Base-by-base conservation (phyloP, 2,329 filamentous ascomycete species). In the Ceratocystis ficicola region DNA sequence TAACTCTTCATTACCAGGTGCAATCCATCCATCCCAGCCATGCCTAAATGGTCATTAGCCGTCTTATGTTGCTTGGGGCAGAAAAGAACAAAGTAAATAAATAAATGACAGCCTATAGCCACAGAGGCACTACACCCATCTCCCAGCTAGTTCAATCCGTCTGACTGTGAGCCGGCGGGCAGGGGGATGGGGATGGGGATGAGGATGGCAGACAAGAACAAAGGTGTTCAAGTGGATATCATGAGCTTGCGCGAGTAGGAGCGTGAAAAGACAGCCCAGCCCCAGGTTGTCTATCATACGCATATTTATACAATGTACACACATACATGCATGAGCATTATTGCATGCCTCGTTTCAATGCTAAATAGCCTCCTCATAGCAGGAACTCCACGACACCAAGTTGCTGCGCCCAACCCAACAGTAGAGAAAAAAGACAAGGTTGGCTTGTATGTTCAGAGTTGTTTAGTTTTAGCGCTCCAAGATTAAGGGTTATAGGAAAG, bases 31-130 rank as follows among this genome's bases (percentile, higher is more conserved):
- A 57, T 6, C 32, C 22, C 55, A 59, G 55, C 55, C 32, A 30
- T n/a, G 22, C 5, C n/a, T n/a, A 22, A 64, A 30, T 20, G 5
- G 28, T 48, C 5, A 3, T 22, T 52, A 25, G 7, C 48, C 22
- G 20, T 52, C 46, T 46, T 57, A 5, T 20, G 30, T n/a, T 60
- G 63, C 15, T 28, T 12, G 15, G 36, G n/a, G 7, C 20, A 6
- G 20, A 44, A 59, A 36, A 60, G 25, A 63, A 30, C 20, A 55
- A 30, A 36, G 44, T 36, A 55, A 63, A 41, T 48, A 57, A 32
- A 64, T 7, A 60, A 48, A 36, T 25, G 8, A 44, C 6, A 63
- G 20, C 7, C 62, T 30, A 57, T 10, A n/a, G 41, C 28, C n/a
- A 59, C 30, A 7, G 30, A 32, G 30, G 30, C 30, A 7, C 2